These are phyloP conservation scores for Fraxinus cuspidata DNA, from an alignment of 257 asterid genomes.

Conservation along the genomic window DNA sequence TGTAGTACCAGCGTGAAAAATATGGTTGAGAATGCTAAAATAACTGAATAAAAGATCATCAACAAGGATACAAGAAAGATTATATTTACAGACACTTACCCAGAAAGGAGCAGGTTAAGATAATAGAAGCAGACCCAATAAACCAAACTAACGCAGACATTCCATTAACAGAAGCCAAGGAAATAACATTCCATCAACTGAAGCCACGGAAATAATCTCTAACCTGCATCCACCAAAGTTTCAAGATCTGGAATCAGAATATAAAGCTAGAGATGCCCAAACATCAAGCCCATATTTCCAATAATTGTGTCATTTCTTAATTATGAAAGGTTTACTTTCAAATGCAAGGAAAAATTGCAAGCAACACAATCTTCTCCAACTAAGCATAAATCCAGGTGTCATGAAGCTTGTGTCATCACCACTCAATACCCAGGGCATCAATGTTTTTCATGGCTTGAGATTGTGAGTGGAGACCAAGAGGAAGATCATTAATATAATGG, in stretches of 20 bases:
- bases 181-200: background rate
- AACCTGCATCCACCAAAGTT: conserved; percentile 68
- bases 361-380: background rate
- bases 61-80: background rate
- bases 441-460: background rate
- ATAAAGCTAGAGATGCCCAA: background rate
- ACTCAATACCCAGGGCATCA: conserved; percentile 6
- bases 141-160: conserved; percentile 17
- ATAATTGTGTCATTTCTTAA: conserved; percentile 8
- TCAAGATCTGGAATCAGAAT: conserved; percentile 25
- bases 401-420: background rate
- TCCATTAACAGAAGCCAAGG: conserved; percentile 19
- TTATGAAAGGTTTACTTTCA: background rate
- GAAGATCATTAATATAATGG: background rate
- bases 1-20: background rate
- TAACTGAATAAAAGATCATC: background rate
- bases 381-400: background rate
- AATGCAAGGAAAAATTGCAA: background rate
- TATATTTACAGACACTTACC: conserved; percentile 47
- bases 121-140: conserved; percentile 26
- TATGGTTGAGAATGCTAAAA: background rate
- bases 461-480: background rate
- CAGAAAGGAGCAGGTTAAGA: conserved; percentile 37
- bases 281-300: background rate
- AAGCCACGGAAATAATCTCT: conserved; percentile 37